Evolutionary conservation across 2,329 filamentous ascomycete genomes (phyloP).

Genomic region (Exophiala mesophila): DNA sequence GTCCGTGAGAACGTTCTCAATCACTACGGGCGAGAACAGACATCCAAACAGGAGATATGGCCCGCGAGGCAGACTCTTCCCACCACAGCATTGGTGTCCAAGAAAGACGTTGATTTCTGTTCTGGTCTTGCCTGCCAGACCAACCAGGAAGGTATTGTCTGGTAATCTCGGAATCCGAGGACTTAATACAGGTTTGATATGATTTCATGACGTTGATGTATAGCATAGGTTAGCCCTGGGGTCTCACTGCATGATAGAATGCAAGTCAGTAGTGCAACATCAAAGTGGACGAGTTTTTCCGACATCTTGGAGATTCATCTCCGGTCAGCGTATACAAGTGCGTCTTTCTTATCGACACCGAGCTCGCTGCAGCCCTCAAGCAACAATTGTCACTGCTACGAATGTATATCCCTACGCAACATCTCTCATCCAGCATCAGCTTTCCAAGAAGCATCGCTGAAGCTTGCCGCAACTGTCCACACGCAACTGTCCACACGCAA

Average conservation of each 20-base stretch:
- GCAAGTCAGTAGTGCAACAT: background rate
- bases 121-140: slow-evolving; percentile 1
- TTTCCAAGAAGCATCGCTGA: no score
- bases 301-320: no score
- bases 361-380: no score
- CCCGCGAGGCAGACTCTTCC: slow-evolving; percentile 38
- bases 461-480: no score
- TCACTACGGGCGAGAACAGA: slow-evolving; percentile 45
- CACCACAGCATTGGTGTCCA: slow-evolving; percentile 24
- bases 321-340: no score
- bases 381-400: no score
- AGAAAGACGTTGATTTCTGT: slow-evolving; percentile 28
- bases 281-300: no score
- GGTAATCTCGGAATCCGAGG: background rate
- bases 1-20: slow-evolving; percentile 47
- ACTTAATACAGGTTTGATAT: background rate
- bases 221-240: background rate
- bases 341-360: no score
- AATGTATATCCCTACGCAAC: no score
- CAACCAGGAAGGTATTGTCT: background rate
- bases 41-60: slow-evolving; percentile 47
- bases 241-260: background rate
- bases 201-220: background rate
- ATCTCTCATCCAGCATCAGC: no score
- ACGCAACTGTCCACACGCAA: no score